phyloP scores from a whole-genome alignment of 208 protist genomes.

The Chromosphaera perkinsii region DNA sequence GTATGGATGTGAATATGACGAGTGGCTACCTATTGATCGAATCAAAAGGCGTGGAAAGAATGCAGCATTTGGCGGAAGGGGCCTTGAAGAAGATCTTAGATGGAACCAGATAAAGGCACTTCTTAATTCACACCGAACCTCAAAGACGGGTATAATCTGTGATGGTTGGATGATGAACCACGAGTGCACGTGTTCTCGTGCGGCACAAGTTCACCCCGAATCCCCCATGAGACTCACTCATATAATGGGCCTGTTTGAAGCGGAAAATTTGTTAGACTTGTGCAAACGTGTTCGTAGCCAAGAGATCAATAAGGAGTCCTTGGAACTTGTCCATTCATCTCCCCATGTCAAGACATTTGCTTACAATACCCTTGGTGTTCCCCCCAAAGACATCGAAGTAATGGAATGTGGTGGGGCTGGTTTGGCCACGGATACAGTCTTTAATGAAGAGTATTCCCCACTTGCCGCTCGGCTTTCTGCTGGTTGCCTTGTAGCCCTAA shows the following conservation, averaged over 20 bases:
- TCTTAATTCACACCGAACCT: too few relatives aligned
- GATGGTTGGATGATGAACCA: constrained; percentile 1
- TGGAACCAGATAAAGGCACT: too few relatives aligned
- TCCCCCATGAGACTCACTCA: neutral
- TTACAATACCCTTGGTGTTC: neutral
- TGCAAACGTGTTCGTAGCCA: neutral
- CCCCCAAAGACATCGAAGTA: constrained; percentile 1
- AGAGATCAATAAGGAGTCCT: neutral
- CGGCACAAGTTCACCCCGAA: constrained; percentile 4
- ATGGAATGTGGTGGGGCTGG: constrained; percentile 25
- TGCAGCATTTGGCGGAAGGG: too few relatives aligned
- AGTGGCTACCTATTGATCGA: constrained; percentile 14
- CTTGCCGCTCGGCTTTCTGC: constrained; percentile 1
- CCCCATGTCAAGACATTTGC: neutral
- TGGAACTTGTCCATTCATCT: neutral
- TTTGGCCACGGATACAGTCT: constrained; percentile 23
- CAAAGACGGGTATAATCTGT: constrained; percentile 1
- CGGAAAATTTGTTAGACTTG: constrained; percentile 1
- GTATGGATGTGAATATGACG: constrained; percentile 25
- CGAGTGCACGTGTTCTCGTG: constrained; percentile 4
- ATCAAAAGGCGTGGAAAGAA: constrained; percentile 2
- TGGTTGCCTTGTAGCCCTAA: constrained; percentile 5
- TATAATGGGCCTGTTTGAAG: constrained; percentile 5
- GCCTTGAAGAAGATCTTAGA: too few relatives aligned
- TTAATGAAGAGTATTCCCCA: constrained; percentile 9